Evolutionary conservation across 371 early-diverging fungal genomes (phyloP).

Genomic region (Actinomortierella wolfii): DNA sequence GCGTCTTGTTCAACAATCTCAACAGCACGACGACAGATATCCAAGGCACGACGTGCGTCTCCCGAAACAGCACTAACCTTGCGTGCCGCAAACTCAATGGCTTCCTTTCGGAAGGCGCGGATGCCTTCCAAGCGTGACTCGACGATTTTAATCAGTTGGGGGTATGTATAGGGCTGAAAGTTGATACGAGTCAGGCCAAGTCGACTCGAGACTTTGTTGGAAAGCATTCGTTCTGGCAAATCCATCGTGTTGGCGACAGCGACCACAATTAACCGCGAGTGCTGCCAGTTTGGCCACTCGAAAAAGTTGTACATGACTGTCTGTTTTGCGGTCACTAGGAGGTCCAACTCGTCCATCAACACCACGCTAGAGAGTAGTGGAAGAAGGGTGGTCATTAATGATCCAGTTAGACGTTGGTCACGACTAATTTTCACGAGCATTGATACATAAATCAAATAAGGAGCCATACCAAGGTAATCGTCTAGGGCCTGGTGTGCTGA

Average conservation of each 20-base stretch:
- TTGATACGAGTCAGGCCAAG: slow-evolving; percentile 88
- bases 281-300: slow-evolving; percentile 91
- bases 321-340: slow-evolving; percentile 92
- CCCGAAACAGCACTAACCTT: slow-evolving; percentile 96
- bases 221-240: slow-evolving; percentile 92
- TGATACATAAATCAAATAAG: neutral
- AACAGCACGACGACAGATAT: slow-evolving; percentile 89
- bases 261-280: slow-evolving; percentile 87
- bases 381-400: too few species aligned
- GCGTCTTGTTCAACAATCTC: slow-evolving; percentile 72
- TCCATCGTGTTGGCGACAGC: slow-evolving; percentile 99
- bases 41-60: slow-evolving; percentile 95
- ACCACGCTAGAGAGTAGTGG: slow-evolving; percentile 81
- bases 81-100: slow-evolving; percentile 92
- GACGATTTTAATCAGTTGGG: slow-evolving; percentile 86
- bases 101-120: slow-evolving; percentile 77
- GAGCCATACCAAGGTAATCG: slow-evolving; percentile 31
- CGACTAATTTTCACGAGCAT: neutral
- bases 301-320: slow-evolving; percentile 97
- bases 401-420: too few species aligned
- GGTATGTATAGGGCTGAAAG: slow-evolving; percentile 88
- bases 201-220: slow-evolving; percentile 93
- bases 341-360: slow-evolving; percentile 97
- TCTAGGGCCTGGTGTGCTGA: slow-evolving; percentile 58
- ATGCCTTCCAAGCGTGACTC: slow-evolving; percentile 77